Conservation (phyloP, 1,139 yeast species). For the Pichia sp. region DNA sequence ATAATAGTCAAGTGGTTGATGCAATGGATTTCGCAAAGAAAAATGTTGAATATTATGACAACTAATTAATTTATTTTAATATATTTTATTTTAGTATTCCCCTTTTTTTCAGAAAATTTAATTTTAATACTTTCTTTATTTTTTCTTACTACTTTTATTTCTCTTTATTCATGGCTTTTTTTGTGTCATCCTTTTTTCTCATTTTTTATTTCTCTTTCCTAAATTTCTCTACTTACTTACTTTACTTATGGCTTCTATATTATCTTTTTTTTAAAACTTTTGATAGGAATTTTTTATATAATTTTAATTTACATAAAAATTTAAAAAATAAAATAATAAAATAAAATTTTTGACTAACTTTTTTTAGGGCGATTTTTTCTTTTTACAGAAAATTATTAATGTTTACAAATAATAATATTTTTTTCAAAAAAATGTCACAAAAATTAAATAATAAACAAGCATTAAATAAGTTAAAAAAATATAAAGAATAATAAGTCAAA, state of each 20-base stretch:
- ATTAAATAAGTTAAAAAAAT: background rate
- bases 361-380: no score
- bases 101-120: background rate
- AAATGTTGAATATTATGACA: conserved; percentile 54
- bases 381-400: no score
- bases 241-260: background rate
- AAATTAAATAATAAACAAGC: background rate
- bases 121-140: background rate
- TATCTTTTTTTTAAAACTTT: background rate
- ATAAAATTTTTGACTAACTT: no score
- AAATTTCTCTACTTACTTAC: background rate
- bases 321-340: no score
- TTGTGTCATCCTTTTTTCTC: background rate
- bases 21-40: conserved; percentile 71
- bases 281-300: background rate
- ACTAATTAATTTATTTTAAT: conserved; percentile 12
- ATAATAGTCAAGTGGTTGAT: conserved; percentile 61
- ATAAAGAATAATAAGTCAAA: background rate
- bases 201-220: conserved; percentile 4
- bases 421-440: background rate
- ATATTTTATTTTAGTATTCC: background rate
- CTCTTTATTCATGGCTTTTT: background rate
- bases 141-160: background rate
- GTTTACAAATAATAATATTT: background rate
- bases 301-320: no score